Base-by-base conservation (phyloP, 306 rosid species). In the Herpetospermum pedunculosum region DNA sequence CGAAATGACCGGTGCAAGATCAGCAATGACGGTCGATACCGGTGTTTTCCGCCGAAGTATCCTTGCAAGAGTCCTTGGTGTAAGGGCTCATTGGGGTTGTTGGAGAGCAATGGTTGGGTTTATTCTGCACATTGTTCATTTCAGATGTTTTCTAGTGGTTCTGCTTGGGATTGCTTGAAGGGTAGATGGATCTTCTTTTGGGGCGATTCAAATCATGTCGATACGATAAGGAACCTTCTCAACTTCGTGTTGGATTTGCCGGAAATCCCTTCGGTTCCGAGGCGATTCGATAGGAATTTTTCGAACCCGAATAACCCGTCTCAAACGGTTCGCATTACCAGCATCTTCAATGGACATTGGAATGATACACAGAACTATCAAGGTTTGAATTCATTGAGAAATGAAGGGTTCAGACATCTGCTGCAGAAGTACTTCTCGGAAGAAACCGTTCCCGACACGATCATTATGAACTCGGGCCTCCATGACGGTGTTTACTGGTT, bases 71-170 rank as follows among this genome's bases (percentile, higher is more conserved):
- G 80, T 58, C 96, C 91, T 19, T 92, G 98, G 98, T 92, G 98
- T 78, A 73, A 80, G 75, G 98, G 98, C 48, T 84, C 96, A 2
- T 77, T 92, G 83, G 96, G 96, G 13, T 47, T 71, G 77, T 57
- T 92, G 78, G 96, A 92, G 85, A 92, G 98, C 63, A 92, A 92
- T 81, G 98, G 98, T n/a, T 92, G 98, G 98, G 96, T 92, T 7
- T 92, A 92, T 84, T 92, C 98, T 4, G 55, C 96, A 0, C 98
- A 92, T 46, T 92, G 98, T 77, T 79, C 98, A 6, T 92, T 92
- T 74, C 78, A 79, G 52, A 68, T 90, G 81, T 90, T 80, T 76
- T 52, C 86, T 12, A 76, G 88, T 68, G 90, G 83, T 62, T 78
- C 96, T 75, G 96, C 96, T 78, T 92, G 98, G 96, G 82, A 88